phyloP scores from a whole-genome alignment of 2,329 filamentous ascomycete species.

The Penicillium sp. region DNA sequence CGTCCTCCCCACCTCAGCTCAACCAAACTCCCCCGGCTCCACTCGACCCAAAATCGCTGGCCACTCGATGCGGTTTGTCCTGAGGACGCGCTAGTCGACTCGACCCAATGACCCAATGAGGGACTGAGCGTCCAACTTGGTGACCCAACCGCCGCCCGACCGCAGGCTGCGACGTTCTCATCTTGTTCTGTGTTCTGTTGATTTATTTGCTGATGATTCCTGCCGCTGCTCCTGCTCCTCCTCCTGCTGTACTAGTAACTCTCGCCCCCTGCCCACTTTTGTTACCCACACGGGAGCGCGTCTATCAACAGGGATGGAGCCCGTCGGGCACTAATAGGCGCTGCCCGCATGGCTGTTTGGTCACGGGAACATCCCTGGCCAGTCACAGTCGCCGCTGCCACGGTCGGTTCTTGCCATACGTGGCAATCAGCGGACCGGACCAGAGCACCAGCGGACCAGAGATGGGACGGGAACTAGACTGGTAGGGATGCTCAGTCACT shows the following conservation, averaged over 20 bases:
- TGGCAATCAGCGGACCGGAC: too few relatives aligned
- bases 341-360: constrained; percentile 29
- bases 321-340: constrained; percentile 34
- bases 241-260: too few relatives aligned
- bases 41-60: constrained; percentile 24
- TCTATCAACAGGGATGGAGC: constrained; percentile 31
- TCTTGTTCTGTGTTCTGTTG: constrained; percentile 1
- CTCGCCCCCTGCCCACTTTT: too few relatives aligned
- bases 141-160: constrained; percentile 21
- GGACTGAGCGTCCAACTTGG: constrained; percentile 28
- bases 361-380: constrained; percentile 30
- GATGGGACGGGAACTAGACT: too few relatives aligned
- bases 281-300: constrained; percentile 32
- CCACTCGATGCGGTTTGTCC: constrained; percentile 30
- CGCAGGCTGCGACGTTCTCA: constrained; percentile 16
- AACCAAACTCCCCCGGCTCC: constrained; percentile 5
- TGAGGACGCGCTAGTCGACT: constrained; percentile 24
- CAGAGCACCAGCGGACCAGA: too few relatives aligned
- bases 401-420: background rate
- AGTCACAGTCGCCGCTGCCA: constrained; percentile 6
- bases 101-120: constrained; percentile 23
- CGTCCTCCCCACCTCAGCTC: background rate
- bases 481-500: too few relatives aligned
- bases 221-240: too few relatives aligned
- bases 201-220: background rate